Evolutionary conservation across 2,329 filamentous ascomycete genomes (phyloP), one percentile per base, ranked within the genome.

Genomic region (Trichoderma gracile): DNA sequence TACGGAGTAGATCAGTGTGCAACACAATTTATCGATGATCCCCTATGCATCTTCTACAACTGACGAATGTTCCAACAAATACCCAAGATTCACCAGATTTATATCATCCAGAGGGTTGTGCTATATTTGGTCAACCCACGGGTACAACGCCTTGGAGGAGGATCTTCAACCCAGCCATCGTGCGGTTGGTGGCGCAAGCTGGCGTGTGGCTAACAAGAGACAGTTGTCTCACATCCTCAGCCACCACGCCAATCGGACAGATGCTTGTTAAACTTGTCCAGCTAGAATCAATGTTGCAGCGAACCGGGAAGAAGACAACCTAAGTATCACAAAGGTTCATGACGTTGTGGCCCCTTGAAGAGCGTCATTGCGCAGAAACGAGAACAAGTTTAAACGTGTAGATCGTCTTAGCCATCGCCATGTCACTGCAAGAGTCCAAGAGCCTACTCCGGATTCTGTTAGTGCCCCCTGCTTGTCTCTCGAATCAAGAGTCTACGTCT

Each of bases 191-290:
- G 54, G 38, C 54, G 54, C 54, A 56, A 45, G 54, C 23, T 56
- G 54, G 54, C 12, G 40, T 7, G 54, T 43, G 25, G 38, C 47
- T 30, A 33, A 52, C 19, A 10, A 33, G 49, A 52, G 49, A 52
- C 49, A 19, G 25, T 6, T 14, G 33, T 38, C 33, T 38, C 33
- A 38, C 10, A 5, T 40, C 15, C 12, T 49, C 19, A 49, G 56
- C 57, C 57, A 61, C 57, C 38, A 15, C 57, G 23, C 25, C 47
- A 14, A n/a, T 52, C 45, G 57, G 53, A 46, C 19, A 21, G 23
- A 59, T 49, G 27, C 56, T 45, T 23, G 47, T 23, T 27, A 12
- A 33, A 10, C 30, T 33, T 33, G 30, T 33, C 3, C 47, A 52
- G 57, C 46, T 23, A 33, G 9, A 23, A 23, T 25, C 8, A 15